Evolutionary conservation across 257 asterid genomes (phyloP), one percentile per base, ranked within the genome.

Genomic region (Lycium barbarum): DNA sequence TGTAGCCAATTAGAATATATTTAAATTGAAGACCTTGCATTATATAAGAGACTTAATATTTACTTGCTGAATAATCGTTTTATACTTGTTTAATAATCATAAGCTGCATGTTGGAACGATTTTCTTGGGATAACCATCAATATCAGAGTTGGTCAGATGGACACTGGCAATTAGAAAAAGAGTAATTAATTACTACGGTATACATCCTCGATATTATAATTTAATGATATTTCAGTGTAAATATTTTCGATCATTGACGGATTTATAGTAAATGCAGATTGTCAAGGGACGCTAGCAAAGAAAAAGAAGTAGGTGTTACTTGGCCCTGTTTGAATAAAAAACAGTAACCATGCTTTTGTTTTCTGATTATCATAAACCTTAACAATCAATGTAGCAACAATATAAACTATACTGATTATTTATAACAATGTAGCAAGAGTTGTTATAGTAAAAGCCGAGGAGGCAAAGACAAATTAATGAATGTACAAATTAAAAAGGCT

Each of bases 241-340:
- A 68, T 7, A 68, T 36, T 68, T 36, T 68, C 7, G 0, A 68
- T 68, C 76, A 36, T 15, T 36, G 76, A 68, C 13, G 26, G 22
- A 68, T 68, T 67, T 36, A 68, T 68, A 68, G 51, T 68, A 36
- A 15, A 68, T 68, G 51, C 7, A 68, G 36, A 68, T 68, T 36
- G 61, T 47, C 36, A 12, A 73, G 58, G 9, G 9, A 45, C 58
- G 45, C 17, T 14, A 66, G 20, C 73, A 67, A 35, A 67, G 22
- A 67, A 67, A 67, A 35, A 35, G 45, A 35, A 67, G 74, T 35
- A 67, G 74, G 7, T 67, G 7, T 66, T 66, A 45, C 35, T 13
- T 57, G 63, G 63, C 17, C 63, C 20, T 4, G 66, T 61, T 61
- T 68, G 49, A 43, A 36, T 14, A 14, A 14, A 66, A 66, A 36